Percentiles rank a stretch among this genome's conserved stretches.
These are phyloP conservation scores for Fusarium xyrophilum DNA, from an alignment of 2,329 filamentous ascomycete species.

Conservation along the genomic window DNA sequence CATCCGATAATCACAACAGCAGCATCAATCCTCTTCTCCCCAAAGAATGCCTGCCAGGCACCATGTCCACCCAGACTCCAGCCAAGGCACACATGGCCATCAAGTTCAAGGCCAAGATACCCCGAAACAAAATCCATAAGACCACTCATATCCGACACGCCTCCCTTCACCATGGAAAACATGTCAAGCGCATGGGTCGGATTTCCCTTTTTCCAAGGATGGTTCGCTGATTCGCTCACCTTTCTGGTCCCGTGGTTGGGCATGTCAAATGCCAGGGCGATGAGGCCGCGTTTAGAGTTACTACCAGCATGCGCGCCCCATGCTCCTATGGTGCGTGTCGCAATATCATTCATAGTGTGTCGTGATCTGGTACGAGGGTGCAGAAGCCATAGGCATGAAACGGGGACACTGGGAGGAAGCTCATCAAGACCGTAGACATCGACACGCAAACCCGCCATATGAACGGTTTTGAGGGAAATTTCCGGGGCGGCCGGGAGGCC, in stretches of 20 bases:
- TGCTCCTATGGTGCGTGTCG: constrained; percentile 69
- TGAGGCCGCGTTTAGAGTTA: constrained; percentile 61
- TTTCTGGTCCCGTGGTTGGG: constrained; percentile 85
- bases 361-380: constrained; percentile 78
- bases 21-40: constrained; percentile 78
- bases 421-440: constrained; percentile 84
- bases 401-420: constrained; percentile 61
- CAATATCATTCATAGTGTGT: constrained; percentile 77
- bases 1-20: constrained; percentile 86
- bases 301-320: constrained; percentile 62
- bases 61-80: constrained; percentile 88
- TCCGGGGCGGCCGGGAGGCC: constrained; percentile 50
- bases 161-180: constrained; percentile 78
- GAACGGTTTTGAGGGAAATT: constrained; percentile 70
- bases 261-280: constrained; percentile 89
- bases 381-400: constrained; percentile 90
- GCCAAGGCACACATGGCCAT: constrained; percentile 78
- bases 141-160: constrained; percentile 74
- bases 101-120: constrained; percentile 64
- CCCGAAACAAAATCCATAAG: constrained; percentile 80
- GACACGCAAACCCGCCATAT: constrained; percentile 79
- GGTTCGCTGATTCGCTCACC: constrained; percentile 72
- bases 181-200: constrained; percentile 87
- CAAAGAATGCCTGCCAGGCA: constrained; percentile 82
- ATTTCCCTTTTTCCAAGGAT: constrained; percentile 82